Evolutionary conservation across 1,284 basidiomycete genomes (phyloP), one percentile per base, ranked within the genome.

Genomic region (Phellopilus nigrolimitatus): DNA sequence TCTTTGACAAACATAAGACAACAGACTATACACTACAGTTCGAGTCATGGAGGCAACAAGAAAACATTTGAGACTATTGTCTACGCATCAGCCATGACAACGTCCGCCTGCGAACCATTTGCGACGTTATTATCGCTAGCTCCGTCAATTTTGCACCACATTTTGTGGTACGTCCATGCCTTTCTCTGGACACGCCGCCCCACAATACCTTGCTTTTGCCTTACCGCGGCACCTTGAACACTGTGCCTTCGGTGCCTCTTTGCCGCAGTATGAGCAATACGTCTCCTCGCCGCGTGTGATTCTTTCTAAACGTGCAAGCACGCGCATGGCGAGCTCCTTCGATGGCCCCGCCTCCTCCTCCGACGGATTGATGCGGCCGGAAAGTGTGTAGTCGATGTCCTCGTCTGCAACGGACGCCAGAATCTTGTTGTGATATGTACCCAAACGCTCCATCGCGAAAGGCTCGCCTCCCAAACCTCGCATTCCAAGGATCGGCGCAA

Each of bases 111-210:
- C n/a, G 7, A 15, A 15, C 7, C 34, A 15, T 15, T 15, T 37
- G n/a, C n/a, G n/a, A n/a, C n/a, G n/a, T 17, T 17, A 15, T 15
- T 13, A 7, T 37, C n/a, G 15, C 12, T 15, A 12, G 33, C 36
- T 7, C 34, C 50, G 42, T 52, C 50, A 13, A 33, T 40, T 30
- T 47, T 52, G 28, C 51, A 52, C 51, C 51, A 53, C 13, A 6
- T n/a, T 36, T 53, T 53, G 40, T 53, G 51, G 37, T 49, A 53
- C 25, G 28, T 28, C 51, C 51, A 53, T 12, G 46, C 51, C 15
- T 36, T 48, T 21, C 19, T 48, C 42, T 53, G 51, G n/a, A 34
- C 51, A 53, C 2, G 12, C 28, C 9, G 21, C 15, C 6, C 22
- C 33, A 12, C 51, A 53, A 34, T 50, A 54, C 34, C 9, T 38